Evolutionary conservation across 2,329 filamentous ascomycete genomes (phyloP), one percentile per base, ranked within the genome.

Genomic region (Penicillium sp.): DNA sequence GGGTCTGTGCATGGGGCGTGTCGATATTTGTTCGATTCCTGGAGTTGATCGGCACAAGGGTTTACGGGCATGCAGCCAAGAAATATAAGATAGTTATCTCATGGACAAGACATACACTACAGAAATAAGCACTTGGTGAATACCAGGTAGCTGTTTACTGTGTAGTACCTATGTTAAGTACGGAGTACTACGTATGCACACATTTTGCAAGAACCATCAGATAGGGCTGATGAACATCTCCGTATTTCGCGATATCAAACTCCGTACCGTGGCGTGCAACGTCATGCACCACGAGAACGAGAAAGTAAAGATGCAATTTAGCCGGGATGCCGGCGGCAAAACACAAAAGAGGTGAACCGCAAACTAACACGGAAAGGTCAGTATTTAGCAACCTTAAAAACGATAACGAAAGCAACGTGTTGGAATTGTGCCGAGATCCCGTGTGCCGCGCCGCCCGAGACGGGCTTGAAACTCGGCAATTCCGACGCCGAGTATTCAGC

Each of bases 21-120:
- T 35, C 37, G 13, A 5, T 25, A 33, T 6, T 27, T 27, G 14
- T 13, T 12, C 18, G 29, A 18, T 29, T 34, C 22, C 12, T 19
- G 18, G 31, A 19, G 16, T 31, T 37, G 53, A 59, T 59, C 55
- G 49, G 31, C 53, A 44, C 55, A 58, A 39, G 56, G 55, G 37
- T 58, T 52, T 31, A 33, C n/a, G n/a, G n/a, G n/a, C 29, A 54
- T 50, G 53, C 46, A 52, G 55, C 53, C 47, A 56, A 59, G 56
- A 44, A 9, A 40, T 9, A 25, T 16, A 30, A 10, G 11, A 18
- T 18, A 18, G 6, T 28, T 4, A 9, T 22, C 19, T 22, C 19
- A 22, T 5, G 19, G 19, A 22, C 19, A 22, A 22, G 19, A 14
- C 33, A 36, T 29, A 27, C 35, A 18, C 10, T 37, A 25, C 22